Percentiles rank a stretch among this genome's conserved stretches.
These are phyloP conservation scores for Microbotryum scabiosae DNA, from an alignment of 1,284 basidiomycete species.

Conservation along the genomic window DNA sequence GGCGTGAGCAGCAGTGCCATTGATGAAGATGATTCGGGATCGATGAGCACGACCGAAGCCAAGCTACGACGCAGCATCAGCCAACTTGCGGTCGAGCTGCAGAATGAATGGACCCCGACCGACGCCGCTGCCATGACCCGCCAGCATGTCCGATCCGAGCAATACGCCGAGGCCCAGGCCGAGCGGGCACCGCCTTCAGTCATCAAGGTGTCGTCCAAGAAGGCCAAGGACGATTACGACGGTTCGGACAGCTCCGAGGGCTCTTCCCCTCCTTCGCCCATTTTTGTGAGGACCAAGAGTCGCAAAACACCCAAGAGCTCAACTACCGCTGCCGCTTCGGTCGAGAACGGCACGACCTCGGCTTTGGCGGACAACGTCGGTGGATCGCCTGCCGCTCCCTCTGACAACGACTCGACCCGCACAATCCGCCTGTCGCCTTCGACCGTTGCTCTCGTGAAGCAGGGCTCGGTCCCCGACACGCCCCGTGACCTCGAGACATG, in stretches of 20 bases:
- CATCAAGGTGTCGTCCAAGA: conserved; percentile 6
- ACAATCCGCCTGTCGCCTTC: conserved; percentile 36
- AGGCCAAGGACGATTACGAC: conserved; percentile 11
- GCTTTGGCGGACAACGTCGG: background rate
- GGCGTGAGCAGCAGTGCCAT: conserved; percentile 17
- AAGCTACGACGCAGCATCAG: conserved; percentile 9
- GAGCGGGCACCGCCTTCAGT: conserved; percentile 3
- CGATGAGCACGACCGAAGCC: conserved; percentile 7
- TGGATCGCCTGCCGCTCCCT: conserved; percentile 36
- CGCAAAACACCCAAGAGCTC: conserved; percentile 7
- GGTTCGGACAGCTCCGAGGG: conserved; percentile 24
- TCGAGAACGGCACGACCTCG: background rate
- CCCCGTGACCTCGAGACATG: conserved; percentile 58
- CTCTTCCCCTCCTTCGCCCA: conserved; percentile 33
- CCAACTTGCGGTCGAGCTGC: conserved; percentile 22
- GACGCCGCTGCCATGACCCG: conserved; percentile 33
- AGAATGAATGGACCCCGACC: conserved; percentile 33
- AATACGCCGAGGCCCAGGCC: conserved; percentile 25
- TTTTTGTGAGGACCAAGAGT: conserved; percentile 29
- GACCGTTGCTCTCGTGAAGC: conserved; percentile 42
- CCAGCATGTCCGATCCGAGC: conserved; percentile 28
- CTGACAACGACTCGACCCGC: conserved; percentile 6
- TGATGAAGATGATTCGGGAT: conserved; percentile 29
- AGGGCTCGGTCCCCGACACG: conserved; percentile 25
- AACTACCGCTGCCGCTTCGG: background rate